Percentiles rank a stretch among this genome's conserved stretches.
Evolutionary conservation across 768 basidiomycete genomes (phyloP).

Genomic region (Hypholoma fasciculare): DNA sequence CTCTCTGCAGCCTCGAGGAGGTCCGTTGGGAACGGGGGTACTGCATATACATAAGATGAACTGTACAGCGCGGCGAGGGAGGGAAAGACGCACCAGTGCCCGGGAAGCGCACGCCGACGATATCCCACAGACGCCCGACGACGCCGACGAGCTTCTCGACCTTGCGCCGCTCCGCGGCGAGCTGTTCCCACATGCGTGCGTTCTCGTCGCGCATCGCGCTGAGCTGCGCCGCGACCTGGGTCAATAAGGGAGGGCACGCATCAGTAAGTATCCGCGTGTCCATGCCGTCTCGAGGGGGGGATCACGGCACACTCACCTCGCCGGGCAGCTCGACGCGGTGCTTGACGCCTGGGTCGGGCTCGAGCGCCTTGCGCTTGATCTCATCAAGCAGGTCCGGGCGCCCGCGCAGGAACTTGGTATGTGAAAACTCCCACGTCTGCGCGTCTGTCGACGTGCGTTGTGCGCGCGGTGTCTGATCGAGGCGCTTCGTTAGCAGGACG

Average conservation of each 20-base stretch:
- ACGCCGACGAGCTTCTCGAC: constrained; percentile 61
- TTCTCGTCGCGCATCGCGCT: constrained; percentile 74
- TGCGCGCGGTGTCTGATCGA: constrained; percentile 70
- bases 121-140: constrained; percentile 64
- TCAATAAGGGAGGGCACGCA: constrained; percentile 8
- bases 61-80: constrained; percentile 3
- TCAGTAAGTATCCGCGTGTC: constrained; percentile 19
- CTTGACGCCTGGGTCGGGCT: constrained; percentile 71
- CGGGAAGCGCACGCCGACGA: constrained; percentile 55
- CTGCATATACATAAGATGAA: constrained; percentile 21
- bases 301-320: constrained; percentile 50
- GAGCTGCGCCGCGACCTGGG: constrained; percentile 61
- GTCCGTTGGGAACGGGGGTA: constrained; percentile 50
- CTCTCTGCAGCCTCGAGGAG: constrained; percentile 52
- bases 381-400: constrained; percentile 81
- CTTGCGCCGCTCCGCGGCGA: constrained; percentile 56
- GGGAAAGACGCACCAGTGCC: constrained; percentile 44
- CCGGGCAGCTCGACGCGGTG: constrained; percentile 81
- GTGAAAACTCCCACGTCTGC: constrained; percentile 89
- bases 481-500: too few species aligned
- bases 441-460: constrained; percentile 79
- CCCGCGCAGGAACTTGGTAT: constrained; percentile 82
- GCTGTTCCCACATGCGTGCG: constrained; percentile 55
- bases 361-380: constrained; percentile 84
- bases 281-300: background rate